Conservation (phyloP, 2,329 filamentous ascomycete species). For the Shiraia sp. region DNA sequence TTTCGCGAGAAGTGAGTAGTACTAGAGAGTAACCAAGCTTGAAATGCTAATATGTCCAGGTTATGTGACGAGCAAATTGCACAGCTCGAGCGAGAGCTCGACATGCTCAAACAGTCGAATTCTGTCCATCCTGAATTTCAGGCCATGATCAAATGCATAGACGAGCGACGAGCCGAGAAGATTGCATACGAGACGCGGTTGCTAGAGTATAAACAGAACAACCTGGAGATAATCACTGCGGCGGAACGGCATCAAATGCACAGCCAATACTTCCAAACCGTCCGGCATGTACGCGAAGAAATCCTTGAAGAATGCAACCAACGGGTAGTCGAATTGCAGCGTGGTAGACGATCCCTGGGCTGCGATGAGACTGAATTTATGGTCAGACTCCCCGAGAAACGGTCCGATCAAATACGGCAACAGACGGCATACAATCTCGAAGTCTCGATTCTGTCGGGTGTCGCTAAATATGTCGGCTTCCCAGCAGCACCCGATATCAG, state of each 20-base stretch:
- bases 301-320: slow-evolving; percentile 80
- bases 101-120: slow-evolving; percentile 60
- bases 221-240: slow-evolving; percentile 71
- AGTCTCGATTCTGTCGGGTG: slow-evolving; percentile 84
- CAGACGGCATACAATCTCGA: slow-evolving; percentile 94
- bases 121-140: slow-evolving; percentile 87
- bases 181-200: slow-evolving; percentile 75
- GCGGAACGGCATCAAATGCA: slow-evolving; percentile 85
- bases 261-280: slow-evolving; percentile 85
- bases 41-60: slow-evolving; percentile 52
- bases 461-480: slow-evolving; percentile 95
- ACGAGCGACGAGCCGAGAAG: slow-evolving; percentile 80
- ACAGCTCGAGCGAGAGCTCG: slow-evolving; percentile 71
- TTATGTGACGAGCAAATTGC: slow-evolving; percentile 87
- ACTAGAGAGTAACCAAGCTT: neutral
- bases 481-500: slow-evolving; percentile 87
- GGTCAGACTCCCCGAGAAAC: slow-evolving; percentile 76
- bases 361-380: slow-evolving; percentile 81
- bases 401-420: slow-evolving; percentile 77
- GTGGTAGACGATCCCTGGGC: slow-evolving; percentile 77
- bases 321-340: slow-evolving; percentile 91
- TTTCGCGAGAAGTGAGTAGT: slow-evolving; percentile 74
- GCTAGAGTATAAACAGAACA: slow-evolving; percentile 72
- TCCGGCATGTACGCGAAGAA: slow-evolving; percentile 80
- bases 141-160: slow-evolving; percentile 84